Conservation (phyloP, 768 basidiomycete species). For the Hericium erinaceus region DNA sequence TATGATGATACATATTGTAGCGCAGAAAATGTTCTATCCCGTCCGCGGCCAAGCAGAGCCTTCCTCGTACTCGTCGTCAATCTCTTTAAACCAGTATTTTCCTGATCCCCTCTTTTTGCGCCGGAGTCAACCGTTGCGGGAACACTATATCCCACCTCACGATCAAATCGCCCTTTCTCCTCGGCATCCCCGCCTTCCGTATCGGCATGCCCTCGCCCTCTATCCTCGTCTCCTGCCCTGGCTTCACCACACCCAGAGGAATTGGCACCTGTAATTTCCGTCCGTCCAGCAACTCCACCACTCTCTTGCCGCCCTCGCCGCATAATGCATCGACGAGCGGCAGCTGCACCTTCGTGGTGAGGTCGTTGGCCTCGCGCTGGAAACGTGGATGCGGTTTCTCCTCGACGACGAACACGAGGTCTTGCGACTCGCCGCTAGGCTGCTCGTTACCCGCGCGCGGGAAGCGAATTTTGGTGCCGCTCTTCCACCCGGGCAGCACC, state of each 20-base stretch:
- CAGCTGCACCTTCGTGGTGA: conserved; percentile 50
- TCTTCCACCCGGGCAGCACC: conserved; percentile 89
- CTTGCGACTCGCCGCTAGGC: conserved; percentile 58
- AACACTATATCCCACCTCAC: conserved; percentile 81
- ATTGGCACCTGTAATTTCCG: conserved; percentile 59
- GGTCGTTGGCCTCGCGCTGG: conserved; percentile 74
- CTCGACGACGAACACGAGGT: conserved; percentile 95
- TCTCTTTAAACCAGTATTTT: conserved; percentile 43
- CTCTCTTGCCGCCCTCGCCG: conserved; percentile 42
- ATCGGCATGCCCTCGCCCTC: conserved; percentile 87
- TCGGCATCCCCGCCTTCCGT: conserved; percentile 55
- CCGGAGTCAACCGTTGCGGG: conserved; percentile 62
- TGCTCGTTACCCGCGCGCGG: conserved; percentile 80
- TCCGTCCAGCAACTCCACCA: conserved; percentile 71
- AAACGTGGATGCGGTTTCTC: conserved; percentile 83
- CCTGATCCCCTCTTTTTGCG: conserved; percentile 74
- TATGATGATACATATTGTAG: neutral
- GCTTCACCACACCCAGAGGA: conserved; percentile 65
- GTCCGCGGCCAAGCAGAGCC: neutral
- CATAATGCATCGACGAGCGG: conserved; percentile 79
- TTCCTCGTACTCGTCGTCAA: neutral
- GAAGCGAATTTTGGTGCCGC: conserved; percentile 90
- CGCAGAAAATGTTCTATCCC: too few relatives aligned
- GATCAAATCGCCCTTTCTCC: conserved; percentile 74
- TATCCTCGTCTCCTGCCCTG: conserved; percentile 63